Conservation (phyloP, 2,329 filamentous ascomycete species). For the Sporothrix schenckii region DNA sequence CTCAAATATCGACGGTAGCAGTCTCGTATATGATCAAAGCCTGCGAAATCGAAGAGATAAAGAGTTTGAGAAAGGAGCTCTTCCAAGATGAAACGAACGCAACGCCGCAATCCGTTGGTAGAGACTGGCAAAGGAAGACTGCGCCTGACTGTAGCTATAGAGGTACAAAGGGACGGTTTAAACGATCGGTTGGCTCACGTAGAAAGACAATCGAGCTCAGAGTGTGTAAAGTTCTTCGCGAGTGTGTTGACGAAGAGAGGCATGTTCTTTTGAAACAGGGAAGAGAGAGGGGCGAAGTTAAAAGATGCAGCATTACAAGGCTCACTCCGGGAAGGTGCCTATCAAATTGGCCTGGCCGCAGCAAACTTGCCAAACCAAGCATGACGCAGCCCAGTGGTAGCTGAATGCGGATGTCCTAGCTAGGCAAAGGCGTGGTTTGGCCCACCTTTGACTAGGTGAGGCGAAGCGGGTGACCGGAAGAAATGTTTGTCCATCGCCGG, state of each 20-base stretch:
- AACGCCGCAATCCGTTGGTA: neutral
- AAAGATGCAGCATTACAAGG: constrained; percentile 8
- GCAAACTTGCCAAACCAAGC: constrained; percentile 7
- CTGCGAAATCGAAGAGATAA: neutral
- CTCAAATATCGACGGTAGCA: neutral
- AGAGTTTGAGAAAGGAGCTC: neutral
- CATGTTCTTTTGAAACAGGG: neutral
- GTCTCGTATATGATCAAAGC: neutral
- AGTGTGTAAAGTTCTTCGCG: neutral
- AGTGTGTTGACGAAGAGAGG: neutral
- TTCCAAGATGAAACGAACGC: constrained; percentile 16
- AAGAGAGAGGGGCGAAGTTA: neutral
- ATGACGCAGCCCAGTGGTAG: constrained; percentile 24
- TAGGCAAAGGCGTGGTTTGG: constrained; percentile 4
- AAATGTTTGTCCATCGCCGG: constrained; percentile 25
- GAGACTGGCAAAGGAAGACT: neutral
- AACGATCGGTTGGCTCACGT: neutral
- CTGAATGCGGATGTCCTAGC: constrained; percentile 20
- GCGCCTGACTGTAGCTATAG: neutral
- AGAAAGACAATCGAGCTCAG: neutral
- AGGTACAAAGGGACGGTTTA: neutral
- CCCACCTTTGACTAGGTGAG: neutral
- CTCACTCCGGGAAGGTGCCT: constrained; percentile 18
- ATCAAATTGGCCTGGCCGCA: constrained; percentile 12
- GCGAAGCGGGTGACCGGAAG: neutral